These are phyloP conservation scores for Pythium monospermum DNA, from an alignment of 352 stramenopile species.

Conservation along the genomic window DNA sequence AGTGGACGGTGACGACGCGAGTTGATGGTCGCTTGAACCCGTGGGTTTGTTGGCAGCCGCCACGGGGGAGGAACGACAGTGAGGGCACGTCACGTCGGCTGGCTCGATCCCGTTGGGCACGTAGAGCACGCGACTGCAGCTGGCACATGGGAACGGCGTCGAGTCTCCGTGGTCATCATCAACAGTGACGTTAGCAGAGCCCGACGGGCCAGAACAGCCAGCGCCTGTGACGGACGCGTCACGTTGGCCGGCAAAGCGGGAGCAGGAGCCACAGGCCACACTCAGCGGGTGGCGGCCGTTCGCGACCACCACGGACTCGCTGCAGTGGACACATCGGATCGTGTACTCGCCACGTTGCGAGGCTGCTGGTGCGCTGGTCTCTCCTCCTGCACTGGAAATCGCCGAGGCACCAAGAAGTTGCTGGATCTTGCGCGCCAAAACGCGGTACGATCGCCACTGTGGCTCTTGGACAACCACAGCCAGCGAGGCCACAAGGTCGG, in stretches of 20 bases:
- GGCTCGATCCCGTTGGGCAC: conserved; percentile 36
- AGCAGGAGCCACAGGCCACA: conserved; percentile 21
- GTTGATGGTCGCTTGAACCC: too few relatives aligned
- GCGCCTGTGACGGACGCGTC: not conserved
- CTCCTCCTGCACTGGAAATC: not conserved
- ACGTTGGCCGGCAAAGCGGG: not conserved
- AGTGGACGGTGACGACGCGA: too few relatives aligned
- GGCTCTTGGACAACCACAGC: conserved; percentile 23
- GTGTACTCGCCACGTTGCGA: conserved; percentile 18
- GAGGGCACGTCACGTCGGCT: conserved; percentile 58
- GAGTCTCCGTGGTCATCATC: not conserved
- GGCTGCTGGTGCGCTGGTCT: conserved; percentile 1
- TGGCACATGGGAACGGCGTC: conserved; percentile 33
- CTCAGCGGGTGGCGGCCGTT: conserved; percentile 24
- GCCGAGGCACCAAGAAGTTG: conserved; percentile 32
- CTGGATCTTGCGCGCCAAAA: conserved; percentile 30
- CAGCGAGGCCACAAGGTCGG: conserved; percentile 35
- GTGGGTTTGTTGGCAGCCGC: too few relatives aligned
- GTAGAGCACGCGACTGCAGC: conserved; percentile 44
- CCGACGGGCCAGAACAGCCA: too few relatives aligned
- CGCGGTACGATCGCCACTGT: conserved; percentile 38
- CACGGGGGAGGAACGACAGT: conserved; percentile 57
- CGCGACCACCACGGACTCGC: conserved; percentile 41
- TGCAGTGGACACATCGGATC: conserved; percentile 56
- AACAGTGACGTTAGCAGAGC: not conserved